These are phyloP conservation scores for Nectriaceae sp. DNA, from an alignment of 2,329 filamentous ascomycete species.

Conservation along the genomic window DNA sequence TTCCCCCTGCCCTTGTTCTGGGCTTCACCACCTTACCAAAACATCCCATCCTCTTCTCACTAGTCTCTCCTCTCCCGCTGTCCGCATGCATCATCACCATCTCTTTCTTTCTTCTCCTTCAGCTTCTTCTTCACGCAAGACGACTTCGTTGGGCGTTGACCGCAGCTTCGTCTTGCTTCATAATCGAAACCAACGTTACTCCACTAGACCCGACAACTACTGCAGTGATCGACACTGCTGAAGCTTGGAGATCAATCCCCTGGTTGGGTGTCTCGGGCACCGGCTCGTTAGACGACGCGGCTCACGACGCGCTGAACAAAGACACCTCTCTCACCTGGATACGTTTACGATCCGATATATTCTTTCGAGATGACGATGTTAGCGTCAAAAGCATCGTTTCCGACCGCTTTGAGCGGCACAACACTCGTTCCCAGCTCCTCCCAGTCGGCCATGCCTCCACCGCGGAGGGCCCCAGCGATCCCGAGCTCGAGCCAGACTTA, in stretches of 20 bases:
- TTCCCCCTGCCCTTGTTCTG: conserved; percentile 22
- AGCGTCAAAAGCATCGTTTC: conserved; percentile 72
- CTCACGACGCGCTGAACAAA: background rate
- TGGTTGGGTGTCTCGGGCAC: background rate
- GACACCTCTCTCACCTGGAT: background rate
- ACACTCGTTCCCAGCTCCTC: conserved; percentile 49
- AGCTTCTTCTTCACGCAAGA: background rate
- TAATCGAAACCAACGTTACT: too few species aligned
- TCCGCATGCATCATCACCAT: conserved; percentile 9
- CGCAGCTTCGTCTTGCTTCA: background rate
- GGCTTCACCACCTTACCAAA: conserved; percentile 25
- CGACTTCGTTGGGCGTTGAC: background rate
- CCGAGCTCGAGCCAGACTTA: conserved; percentile 58
- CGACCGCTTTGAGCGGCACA: conserved; percentile 51
- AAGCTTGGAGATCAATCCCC: background rate
- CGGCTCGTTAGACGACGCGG: background rate
- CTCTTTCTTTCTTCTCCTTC: background rate
- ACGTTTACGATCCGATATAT: background rate
- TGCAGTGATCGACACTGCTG: background rate
- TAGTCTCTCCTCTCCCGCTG: conserved; percentile 4
- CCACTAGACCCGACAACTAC: too few species aligned
- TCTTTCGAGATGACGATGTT: conserved; percentile 68
- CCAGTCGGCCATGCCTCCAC: conserved; percentile 51
- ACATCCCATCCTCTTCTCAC: conserved; percentile 22
- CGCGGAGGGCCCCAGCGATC: conserved; percentile 53